These are phyloP conservation scores for Flaveria sonorensis DNA, from an alignment of 129 eudicot genomes.

Conservation along the genomic window DNA sequence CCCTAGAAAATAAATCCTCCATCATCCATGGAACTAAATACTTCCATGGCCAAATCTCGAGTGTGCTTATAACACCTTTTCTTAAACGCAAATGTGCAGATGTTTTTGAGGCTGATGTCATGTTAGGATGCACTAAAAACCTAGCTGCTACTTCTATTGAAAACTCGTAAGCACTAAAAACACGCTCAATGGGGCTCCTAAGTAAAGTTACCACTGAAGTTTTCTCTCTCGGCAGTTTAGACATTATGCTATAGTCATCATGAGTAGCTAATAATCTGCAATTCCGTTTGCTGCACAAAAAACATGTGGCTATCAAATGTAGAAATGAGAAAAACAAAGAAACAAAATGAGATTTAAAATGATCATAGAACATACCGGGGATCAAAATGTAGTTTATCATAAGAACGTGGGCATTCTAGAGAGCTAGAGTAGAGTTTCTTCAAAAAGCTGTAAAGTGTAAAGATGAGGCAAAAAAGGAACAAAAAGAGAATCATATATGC, in stretches of 20 bases:
- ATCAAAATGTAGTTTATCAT: constrained; percentile 79
- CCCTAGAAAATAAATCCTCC: constrained; percentile 88
- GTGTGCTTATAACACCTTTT: constrained; percentile 62
- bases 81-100: constrained; percentile 51
- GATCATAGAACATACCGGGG: constrained; percentile 61
- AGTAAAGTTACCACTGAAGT: constrained; percentile 87
- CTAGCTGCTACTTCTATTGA: constrained; percentile 95
- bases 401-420: constrained; percentile 90
- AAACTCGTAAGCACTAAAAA: constrained; percentile 92
- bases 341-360: neutral
- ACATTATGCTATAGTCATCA: constrained; percentile 92
- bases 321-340: neutral
- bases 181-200: constrained; percentile 89
- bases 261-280: constrained; percentile 85
- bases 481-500: neutral
- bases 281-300: constrained; percentile 64
- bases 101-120: constrained; percentile 68
- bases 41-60: constrained; percentile 99
- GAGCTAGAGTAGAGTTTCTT: constrained; percentile 69
- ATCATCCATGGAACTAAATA: constrained; percentile 98
- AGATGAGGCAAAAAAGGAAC: neutral
- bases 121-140: constrained; percentile 81
- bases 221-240: constrained; percentile 74
- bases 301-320: neutral
- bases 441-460: constrained; percentile 67